phyloP scores from a whole-genome alignment of 1,139 yeast species.

The Diutina siamensis region DNA sequence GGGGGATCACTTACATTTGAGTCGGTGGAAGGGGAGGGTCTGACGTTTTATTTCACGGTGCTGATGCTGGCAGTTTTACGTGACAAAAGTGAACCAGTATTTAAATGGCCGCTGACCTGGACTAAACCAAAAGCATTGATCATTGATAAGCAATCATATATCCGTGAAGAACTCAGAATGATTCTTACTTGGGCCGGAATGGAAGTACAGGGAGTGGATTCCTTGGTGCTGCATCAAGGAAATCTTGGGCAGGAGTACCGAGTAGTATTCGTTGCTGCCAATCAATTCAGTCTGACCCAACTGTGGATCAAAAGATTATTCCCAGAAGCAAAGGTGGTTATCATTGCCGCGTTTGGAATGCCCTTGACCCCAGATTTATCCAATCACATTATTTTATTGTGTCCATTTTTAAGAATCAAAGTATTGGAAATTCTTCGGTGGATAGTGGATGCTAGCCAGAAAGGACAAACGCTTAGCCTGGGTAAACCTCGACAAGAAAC shows the following conservation, averaged over 20 bases:
- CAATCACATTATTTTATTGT: slow-evolving; percentile 18
- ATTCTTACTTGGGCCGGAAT: slow-evolving; percentile 12
- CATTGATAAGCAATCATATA: slow-evolving; percentile 21
- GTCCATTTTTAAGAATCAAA: slow-evolving; percentile 24
- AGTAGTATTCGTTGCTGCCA: background rate
- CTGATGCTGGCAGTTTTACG: slow-evolving; percentile 10
- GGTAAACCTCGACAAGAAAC: background rate
- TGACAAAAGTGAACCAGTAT: slow-evolving; percentile 5
- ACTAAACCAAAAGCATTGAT: slow-evolving; percentile 19
- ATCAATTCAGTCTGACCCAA: background rate
- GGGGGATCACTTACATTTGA: slow-evolving; percentile 44
- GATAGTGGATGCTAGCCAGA: background rate
- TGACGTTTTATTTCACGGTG: slow-evolving; percentile 33
- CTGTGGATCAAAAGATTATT: background rate
- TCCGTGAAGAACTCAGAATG: slow-evolving; percentile 21
- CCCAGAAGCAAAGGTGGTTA: background rate
- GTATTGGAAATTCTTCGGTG: slow-evolving; percentile 15
- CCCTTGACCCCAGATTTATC: slow-evolving; percentile 16
- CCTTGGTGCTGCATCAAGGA: background rate
- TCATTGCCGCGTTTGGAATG: slow-evolving; percentile 21
- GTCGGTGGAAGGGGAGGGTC: slow-evolving; percentile 40
- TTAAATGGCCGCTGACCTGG: background rate
- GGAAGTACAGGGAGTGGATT: background rate
- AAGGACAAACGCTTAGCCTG: background rate
- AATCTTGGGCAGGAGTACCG: background rate